These are phyloP conservation scores for Sonneratia caseolaris DNA, from an alignment of 345 rosid species.

Conservation along the genomic window DNA sequence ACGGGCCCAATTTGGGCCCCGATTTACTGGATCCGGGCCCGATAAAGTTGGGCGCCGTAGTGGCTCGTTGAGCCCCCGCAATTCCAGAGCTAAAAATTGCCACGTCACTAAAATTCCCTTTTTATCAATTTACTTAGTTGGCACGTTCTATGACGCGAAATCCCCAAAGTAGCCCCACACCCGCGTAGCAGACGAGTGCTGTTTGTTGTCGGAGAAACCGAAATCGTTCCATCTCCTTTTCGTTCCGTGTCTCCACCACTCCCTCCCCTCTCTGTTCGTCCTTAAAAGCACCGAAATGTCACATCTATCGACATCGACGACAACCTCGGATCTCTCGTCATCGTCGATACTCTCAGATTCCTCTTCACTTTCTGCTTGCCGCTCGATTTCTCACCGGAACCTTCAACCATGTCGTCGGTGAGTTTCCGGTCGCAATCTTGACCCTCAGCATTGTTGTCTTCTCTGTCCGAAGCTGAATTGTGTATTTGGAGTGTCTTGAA, in stretches of 20 bases:
- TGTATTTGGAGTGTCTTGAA: background rate
- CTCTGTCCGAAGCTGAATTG: background rate
- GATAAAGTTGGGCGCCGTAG: too few relatives aligned
- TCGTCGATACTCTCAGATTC: background rate
- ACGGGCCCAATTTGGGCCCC: too few relatives aligned
- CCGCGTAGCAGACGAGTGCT: constrained; percentile 10
- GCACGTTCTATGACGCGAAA: background rate
- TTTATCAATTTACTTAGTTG: background rate
- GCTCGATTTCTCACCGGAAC: background rate
- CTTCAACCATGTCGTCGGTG: constrained; percentile 11
- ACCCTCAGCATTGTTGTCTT: background rate
- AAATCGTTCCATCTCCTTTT: background rate
- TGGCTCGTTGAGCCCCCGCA: too few relatives aligned
- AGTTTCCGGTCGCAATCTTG: background rate
- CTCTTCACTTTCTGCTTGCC: background rate
- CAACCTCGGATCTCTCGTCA: background rate
- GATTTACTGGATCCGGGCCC: too few relatives aligned
- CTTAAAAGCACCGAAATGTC: background rate
- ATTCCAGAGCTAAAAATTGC: too few relatives aligned
- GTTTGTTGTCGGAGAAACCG: constrained; percentile 3
- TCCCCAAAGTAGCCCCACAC: background rate
- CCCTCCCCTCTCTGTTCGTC: background rate
- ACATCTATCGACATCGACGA: background rate
- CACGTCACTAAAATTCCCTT: background rate
- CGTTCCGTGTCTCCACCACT: background rate